Conservation (phyloP, 2,329 filamentous ascomycete species). For the Chrysoporthe deuterocubensis region DNA sequence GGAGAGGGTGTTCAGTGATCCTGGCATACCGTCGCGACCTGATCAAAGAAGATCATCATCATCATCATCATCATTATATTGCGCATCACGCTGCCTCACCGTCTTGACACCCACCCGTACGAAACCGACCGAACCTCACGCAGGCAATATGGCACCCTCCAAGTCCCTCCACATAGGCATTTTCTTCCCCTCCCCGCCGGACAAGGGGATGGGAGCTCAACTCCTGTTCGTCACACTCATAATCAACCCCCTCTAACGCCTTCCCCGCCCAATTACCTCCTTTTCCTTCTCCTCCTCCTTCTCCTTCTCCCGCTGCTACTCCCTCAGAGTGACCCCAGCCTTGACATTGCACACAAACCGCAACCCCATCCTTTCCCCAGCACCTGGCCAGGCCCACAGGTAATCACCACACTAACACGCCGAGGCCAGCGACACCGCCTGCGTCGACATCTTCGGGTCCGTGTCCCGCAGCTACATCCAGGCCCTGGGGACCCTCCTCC, state of each 20-base stretch:
- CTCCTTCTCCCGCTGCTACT: not conserved
- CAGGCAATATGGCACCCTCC: constrained; percentile 6
- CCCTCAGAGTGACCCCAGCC: not conserved
- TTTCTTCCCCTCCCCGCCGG: constrained; percentile 46
- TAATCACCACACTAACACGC: not conserved
- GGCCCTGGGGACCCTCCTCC: constrained; percentile 37
- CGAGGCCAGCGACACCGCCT: constrained; percentile 47
- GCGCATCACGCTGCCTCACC: not conserved
- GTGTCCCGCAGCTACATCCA: constrained; percentile 51
- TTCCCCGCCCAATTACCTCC: not conserved
- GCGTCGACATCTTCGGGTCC: constrained; percentile 53
- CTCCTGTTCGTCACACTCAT: constrained; percentile 39
- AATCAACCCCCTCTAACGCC: not conserved
- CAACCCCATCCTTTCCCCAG: not conserved
- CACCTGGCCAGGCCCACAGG: too few relatives aligned
- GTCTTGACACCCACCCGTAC: not conserved
- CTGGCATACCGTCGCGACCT: not conserved
- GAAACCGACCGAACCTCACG: not conserved
- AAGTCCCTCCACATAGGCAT: constrained; percentile 52
- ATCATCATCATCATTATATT: too few relatives aligned
- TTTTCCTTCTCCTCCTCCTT: not conserved
- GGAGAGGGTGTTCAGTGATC: not conserved
- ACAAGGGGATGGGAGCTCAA: constrained; percentile 40
- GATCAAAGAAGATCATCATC: not conserved
- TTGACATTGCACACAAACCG: too few relatives aligned